A percentile compares a stretch with the other conserved stretches of the same genome.
Conservation (phyloP, 2,329 filamentous ascomycete genomes). For the Talaromyces rugulosus region DNA sequence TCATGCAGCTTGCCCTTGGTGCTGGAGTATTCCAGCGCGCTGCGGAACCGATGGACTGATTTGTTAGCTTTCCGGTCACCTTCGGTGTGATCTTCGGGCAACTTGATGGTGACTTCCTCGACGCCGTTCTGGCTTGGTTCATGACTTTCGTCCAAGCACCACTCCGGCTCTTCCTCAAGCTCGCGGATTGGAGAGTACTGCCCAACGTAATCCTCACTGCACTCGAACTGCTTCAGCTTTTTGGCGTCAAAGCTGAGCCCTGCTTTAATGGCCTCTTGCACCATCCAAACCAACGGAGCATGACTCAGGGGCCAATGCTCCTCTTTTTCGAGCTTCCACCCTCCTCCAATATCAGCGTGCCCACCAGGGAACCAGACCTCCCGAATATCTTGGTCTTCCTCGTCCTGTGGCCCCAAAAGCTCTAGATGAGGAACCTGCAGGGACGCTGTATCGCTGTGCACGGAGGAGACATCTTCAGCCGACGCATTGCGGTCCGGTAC, state of each 20-base stretch:
- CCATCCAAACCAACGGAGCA: conserved; percentile 67
- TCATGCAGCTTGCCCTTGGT: conserved; percentile 61
- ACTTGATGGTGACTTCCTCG: conserved; percentile 8
- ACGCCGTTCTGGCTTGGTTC: conserved; percentile 6
- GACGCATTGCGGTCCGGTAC: conserved; percentile 25
- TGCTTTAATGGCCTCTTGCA: conserved; percentile 59
- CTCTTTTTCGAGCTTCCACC: conserved; percentile 58
- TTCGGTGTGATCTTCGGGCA: conserved; percentile 1
- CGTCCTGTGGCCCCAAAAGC: conserved; percentile 22
- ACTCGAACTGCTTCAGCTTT: conserved; percentile 65
- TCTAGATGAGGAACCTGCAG: conserved; percentile 22
- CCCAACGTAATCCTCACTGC: conserved; percentile 44
- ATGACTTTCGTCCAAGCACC: conserved; percentile 10
- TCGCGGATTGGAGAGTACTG: conserved; percentile 32
- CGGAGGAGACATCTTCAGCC: conserved; percentile 27
- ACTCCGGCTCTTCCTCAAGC: conserved; percentile 11
- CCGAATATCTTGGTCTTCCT: conserved; percentile 59
- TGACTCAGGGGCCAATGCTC: conserved; percentile 62
- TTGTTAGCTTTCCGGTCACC: conserved; percentile 22
- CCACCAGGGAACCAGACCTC: conserved; percentile 73
- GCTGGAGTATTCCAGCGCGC: conserved; percentile 55
- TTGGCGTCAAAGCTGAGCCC: conserved; percentile 67
- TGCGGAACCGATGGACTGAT: conserved; percentile 47
- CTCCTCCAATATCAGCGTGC: conserved; percentile 75
- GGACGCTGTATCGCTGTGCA: conserved; percentile 27